These are phyloP conservation scores for Dionaea muscipula DNA, from an alignment of 179 eudicot genomes.

Conservation along the genomic window DNA sequence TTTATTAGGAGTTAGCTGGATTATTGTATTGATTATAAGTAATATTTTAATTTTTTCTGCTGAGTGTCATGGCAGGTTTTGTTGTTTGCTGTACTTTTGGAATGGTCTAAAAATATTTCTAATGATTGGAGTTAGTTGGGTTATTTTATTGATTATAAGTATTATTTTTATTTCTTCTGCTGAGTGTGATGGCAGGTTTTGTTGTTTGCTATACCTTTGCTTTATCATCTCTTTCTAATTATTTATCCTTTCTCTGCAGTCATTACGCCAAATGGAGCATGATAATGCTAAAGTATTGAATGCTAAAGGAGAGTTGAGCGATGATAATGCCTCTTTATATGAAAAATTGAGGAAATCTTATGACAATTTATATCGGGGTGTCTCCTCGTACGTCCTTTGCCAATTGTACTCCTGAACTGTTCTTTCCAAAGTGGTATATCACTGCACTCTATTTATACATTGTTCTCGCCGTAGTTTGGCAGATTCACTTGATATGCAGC, in stretches of 20 bases:
- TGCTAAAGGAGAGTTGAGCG: conserved; percentile 94
- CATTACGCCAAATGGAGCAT: conserved; percentile 93
- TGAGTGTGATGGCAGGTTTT: not conserved
- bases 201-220: not conserved
- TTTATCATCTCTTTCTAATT: not conserved
- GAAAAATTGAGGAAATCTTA: conserved; percentile 89
- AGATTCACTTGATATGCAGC: conserved; percentile 95
- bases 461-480: conserved; percentile 49
- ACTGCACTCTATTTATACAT: conserved; percentile 1
- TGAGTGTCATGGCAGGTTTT: not conserved
- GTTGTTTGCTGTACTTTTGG: not conserved
- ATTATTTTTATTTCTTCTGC: not conserved
- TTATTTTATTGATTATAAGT: too few species aligned
- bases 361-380: conserved; percentile 81
- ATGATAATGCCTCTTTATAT: conserved; percentile 75
- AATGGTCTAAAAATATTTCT: too few species aligned
- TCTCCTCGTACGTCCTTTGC: conserved; percentile 63
- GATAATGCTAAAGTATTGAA: conserved; percentile 86
- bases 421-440: not conserved
- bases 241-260: conserved; percentile 26
- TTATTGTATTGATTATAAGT: too few species aligned
- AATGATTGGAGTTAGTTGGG: too few species aligned
- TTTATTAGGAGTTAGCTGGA: too few species aligned
- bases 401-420: not conserved
- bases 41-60: not conserved